Evolutionary conservation across 2,329 filamentous ascomycete species (phyloP), one percentile per base, ranked within the genome.

Genomic region (Trichoderma citrinoviride): DNA sequence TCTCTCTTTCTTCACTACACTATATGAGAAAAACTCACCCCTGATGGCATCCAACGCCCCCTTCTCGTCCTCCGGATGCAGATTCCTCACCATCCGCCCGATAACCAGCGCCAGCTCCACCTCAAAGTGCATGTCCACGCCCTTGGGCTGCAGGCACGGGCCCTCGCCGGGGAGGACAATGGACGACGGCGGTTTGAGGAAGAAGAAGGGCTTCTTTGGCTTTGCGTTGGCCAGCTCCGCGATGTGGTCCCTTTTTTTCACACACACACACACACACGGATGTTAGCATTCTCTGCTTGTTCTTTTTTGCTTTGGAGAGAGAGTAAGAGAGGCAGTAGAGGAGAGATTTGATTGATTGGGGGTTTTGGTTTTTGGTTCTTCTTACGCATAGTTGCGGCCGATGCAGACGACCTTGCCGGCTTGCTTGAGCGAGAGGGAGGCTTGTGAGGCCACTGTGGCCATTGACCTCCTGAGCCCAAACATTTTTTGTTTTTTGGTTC

Each of bases 181-280:
- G 3, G 93, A 91, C 46, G 90, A 92, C 0, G 93, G 81, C 1
- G 95, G 95, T 84, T 99, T 99, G 71, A 98, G 86, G 85, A 99
- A 99, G 88, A 97, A 99, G 81, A 99, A 98, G 27, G 95, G 95
- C 79, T 97, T 93, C 77, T 95, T 96, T 57, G 95, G 95, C 69
- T 88, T 87, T 67, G 85, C 83, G 78, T 90, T 97, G 78, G 93
- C 93, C 71, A 99, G 86, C 82, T 99, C 95, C 68, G 90, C 87
- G 75, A 98, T 90, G 80, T 99, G 95, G 78, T 97, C 95, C 73
- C 92, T 95, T 21, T 60, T 44, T 17, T 8, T 27, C 5, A 41
- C 33, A 14, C 33, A 14, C 2, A 37, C n/a, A n/a, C n/a, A n/a
- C n/a, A n/a, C n/a, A n/a, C n/a, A 10, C 27, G 27, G 27, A 29